Evolutionary conservation across 192 early-diverging fungal species (phyloP), one percentile per base, ranked within the genome.

Genomic region (Funneliformis mosseae): DNA sequence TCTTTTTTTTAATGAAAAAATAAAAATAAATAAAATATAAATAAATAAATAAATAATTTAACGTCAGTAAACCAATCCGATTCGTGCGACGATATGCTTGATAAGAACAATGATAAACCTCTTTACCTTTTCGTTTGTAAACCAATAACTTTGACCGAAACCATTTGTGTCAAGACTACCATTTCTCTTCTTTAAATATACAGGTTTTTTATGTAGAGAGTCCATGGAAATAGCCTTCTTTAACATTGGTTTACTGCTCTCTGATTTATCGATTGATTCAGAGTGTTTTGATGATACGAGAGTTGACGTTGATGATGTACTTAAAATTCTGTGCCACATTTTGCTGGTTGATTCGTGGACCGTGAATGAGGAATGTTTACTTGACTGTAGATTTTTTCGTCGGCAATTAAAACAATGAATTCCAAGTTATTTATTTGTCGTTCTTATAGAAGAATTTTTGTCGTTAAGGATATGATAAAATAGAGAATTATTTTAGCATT

Each of bases 131-230:
- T 39, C 28, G 16, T 70, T 33, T 12, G 8, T 70, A n/a, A 70
- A 70, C 68, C 41, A 70, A 70, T 41, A n/a, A 42, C 18, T 18
- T 42, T 39, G 5, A 41, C 41, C 21, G 1, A 21, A 70, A 23
- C 43, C 5, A 70, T 70, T 70, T 41, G 18, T 6, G 42, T 70
- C 68, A 18, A 70, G 16, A 21, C 68, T 70, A n/a, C 38, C 38
- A 42, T 70, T 70, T 70, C 68, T 70, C 21, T 70, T 70, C n/a
- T 41, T 70, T 7, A 70, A 5, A 21, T 70, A 38, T 70, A 21
- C 8, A 42, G 68, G 68, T 70, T 43, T 70, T 41, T 11, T 2
- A 5, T 70, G 27, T 39, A 70, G 12, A 21, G 68, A 70, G n/a
- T 70, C 68, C 39, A 70, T 43, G 8, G 68, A 70, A 14, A 70